These are phyloP conservation scores for Tulasnella sp. DNA, from an alignment of 768 basidiomycete species.

Conservation along the genomic window DNA sequence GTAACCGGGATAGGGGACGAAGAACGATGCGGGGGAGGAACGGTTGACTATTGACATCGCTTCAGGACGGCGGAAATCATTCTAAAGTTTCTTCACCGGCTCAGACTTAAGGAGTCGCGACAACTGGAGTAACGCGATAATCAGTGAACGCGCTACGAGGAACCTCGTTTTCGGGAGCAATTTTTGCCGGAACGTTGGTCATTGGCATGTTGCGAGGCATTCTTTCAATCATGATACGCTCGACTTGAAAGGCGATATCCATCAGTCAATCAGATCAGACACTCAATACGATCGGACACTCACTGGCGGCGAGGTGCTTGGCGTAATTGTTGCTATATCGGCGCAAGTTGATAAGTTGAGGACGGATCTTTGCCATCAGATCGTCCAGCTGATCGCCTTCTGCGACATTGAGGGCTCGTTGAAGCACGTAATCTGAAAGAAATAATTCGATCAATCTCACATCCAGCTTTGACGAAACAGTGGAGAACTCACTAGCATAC, in stretches of 20 bases:
- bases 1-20: not conserved
- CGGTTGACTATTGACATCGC: not conserved
- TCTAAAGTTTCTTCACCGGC: not conserved
- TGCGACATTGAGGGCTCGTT: conserved; percentile 57
- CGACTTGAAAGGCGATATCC: not conserved
- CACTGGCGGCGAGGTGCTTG: conserved; percentile 74
- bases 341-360: conserved; percentile 59
- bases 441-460: not conserved
- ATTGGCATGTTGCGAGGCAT: not conserved
- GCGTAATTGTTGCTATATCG: conserved; percentile 60
- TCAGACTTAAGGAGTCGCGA: not conserved
- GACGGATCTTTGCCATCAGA: conserved; percentile 49
- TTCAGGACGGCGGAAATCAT: not conserved
- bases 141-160: not conserved
- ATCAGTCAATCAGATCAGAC: not conserved
- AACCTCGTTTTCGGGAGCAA: not conserved
- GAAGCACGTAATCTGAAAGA: conserved; percentile 68
- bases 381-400: conserved; percentile 61
- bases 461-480: not conserved
- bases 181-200: not conserved
- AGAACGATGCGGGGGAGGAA: not conserved
- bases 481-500: conserved; percentile 60
- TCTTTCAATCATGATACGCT: conserved; percentile 2
- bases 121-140: not conserved
- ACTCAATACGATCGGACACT: conserved; percentile 20